These are phyloP conservation scores for Fraxinus greggii DNA, from an alignment of 305 asterid species.

Conservation along the genomic window DNA sequence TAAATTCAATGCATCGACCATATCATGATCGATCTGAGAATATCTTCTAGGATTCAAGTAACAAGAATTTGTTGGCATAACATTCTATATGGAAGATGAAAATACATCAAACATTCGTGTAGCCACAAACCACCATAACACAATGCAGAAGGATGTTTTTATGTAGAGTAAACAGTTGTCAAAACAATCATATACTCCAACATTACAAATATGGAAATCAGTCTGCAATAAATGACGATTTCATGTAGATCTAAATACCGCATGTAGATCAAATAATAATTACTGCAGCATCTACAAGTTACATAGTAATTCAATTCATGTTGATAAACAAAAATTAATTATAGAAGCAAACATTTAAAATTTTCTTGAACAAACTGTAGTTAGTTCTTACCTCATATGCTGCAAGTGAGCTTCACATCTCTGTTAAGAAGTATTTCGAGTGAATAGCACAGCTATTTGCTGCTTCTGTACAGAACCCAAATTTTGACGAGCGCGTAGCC, in stretches of 20 bases:
- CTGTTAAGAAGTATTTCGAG: neutral
- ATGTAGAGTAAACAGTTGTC: neutral
- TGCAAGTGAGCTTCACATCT: neutral
- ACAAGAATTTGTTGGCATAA: neutral
- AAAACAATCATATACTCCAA: neutral
- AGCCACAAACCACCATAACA: neutral
- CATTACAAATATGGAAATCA: neutral
- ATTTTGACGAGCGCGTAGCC: neutral
- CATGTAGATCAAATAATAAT: neutral
- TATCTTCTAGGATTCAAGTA: neutral
- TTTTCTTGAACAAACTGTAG: neutral
- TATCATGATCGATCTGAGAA: neutral
- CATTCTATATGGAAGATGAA: neutral
- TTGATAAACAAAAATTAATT: neutral
- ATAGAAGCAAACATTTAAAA: neutral
- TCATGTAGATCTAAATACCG: neutral
- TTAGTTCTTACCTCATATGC: neutral
- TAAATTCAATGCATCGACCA: neutral
- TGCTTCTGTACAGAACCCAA: neutral
- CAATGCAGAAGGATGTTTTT: neutral
- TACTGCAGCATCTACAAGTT: neutral
- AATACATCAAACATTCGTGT: neutral
- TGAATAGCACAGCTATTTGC: neutral
- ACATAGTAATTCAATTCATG: neutral
- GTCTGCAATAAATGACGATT: neutral